Evolutionary conservation across 2,329 filamentous ascomycete species (phyloP), one percentile per base, ranked within the genome.

Genomic region (Aspergillus caelatus): DNA sequence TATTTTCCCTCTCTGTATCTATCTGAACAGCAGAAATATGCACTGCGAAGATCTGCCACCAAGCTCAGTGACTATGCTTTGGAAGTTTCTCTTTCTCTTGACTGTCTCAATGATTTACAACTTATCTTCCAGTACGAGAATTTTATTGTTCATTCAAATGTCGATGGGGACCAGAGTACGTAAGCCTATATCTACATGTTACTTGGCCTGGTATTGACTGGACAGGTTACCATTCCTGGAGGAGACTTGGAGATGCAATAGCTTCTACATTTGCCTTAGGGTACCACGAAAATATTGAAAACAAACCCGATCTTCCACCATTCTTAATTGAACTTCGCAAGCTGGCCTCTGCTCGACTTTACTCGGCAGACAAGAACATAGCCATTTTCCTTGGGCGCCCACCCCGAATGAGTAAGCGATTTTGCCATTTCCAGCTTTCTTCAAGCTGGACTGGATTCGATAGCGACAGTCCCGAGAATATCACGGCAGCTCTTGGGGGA

Each of bases 351-450:
- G 78, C 78, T 2, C 72, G 78, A 3, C 74, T 77, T 4, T 84
- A 82, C 65, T 79, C 80, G 0, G 78, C 78, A 0, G 82, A 84
- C 65, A 84, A 83, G 65, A 82, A 80, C 26, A 71, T 83, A 10
- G 78, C 80, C 0, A 79, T 83, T 4, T 84, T 84, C 54, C 75
- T 84, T 16, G 82, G 82, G 7, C 77, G 82, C 1, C 82, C 82
- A 1, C 80, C 81, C 75, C 32, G 82, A 4, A 79, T 84, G 58
- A 74, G 73, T 30, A 74, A 76, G 36, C 74, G 74, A 4, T 82
- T 78, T 60, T 82, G 79, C 60, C 68, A 74, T 39, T 76, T 82
- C 16, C 70, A 79, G 54, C 23, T 64, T 23, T 28, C 36, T 0
- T 52, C 34, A 30, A 53, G 26, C n/a, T 53, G 28, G 48, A 34